Conservation (phyloP, 345 rosid genomes). For the Dovyalis caffra region DNA sequence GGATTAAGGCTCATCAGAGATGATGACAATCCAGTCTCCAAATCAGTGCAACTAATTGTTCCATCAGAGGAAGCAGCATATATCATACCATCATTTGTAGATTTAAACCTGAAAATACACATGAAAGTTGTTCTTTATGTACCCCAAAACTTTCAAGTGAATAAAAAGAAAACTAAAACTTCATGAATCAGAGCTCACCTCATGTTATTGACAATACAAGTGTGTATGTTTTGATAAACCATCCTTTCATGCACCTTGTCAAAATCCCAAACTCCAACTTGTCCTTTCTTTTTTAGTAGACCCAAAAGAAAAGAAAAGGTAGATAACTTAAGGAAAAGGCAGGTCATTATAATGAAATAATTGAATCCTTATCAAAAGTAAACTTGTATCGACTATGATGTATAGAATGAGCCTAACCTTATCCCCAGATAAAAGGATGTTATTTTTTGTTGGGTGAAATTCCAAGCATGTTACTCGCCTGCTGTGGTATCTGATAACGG, state of each 20-base stretch:
- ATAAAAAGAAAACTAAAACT: neutral
- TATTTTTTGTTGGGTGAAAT: constrained; percentile 85
- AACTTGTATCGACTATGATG: neutral
- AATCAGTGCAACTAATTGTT: constrained; percentile 81
- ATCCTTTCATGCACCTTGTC: constrained; percentile 79
- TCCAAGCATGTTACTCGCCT: constrained; percentile 92
- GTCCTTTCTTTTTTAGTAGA: constrained; percentile 74
- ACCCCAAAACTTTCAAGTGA: neutral
- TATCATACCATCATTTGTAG: constrained; percentile 69
- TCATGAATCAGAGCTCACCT: constrained; percentile 36
- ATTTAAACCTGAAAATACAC: constrained; percentile 57
- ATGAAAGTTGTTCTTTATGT: neutral
- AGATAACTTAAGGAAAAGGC: neutral
- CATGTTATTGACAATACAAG: constrained; percentile 83
- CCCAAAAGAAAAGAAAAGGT: neutral
- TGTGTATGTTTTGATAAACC: constrained; percentile 80
- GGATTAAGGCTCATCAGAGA: constrained; percentile 87
- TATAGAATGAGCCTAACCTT: constrained; percentile 45
- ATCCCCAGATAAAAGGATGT: constrained; percentile 89
- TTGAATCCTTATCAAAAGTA: neutral
- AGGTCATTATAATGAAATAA: constrained; percentile 2
- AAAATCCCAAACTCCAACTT: constrained; percentile 96
- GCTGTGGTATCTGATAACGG: constrained; percentile 89
- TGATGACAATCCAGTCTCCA: constrained; percentile 84
- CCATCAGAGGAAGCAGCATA: constrained; percentile 96